Evolutionary conservation across 2,329 filamentous ascomycete species (phyloP), one percentile per base, ranked within the genome.

Genomic region (Aspergillus novofumigatus): DNA sequence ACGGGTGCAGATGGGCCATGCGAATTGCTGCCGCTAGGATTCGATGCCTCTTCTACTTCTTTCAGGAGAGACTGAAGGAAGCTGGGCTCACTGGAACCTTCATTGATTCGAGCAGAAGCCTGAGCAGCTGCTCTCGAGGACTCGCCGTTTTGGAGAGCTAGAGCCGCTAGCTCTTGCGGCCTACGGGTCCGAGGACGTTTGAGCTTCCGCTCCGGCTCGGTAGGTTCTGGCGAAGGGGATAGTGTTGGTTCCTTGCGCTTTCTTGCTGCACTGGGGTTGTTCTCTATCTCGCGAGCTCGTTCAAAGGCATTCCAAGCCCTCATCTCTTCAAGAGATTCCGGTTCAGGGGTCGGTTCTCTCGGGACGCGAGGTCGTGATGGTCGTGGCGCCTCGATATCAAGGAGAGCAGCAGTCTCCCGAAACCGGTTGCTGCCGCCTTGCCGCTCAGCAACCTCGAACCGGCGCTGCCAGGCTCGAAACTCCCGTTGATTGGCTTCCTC

Each of bases 221-320:
- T 75, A 25, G 86, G 84, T 29, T 81, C 78, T 1, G 83, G 79
- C 3, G 91, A 95, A 69, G 91, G 94, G 53, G 92, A 86, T 76
- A 96, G 92, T 58, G 90, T 86, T 52, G 80, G 78, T 58, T 77
- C 79, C 62, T 87, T 75, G 52, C 73, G 70, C 61, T 79, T 78
- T 59, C 77, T 81, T 45, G 82, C 75, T 52, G 76, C 72, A 49
- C 62, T 72, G 0, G 76, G 71, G 23, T 81, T 74, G 59, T 78
- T 80, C 61, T 89, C 83, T 20, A 84, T 82, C 59, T 92, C 88
- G 62, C 91, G 84, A 47, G 90, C 92, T 71, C 88, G 90, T 65
- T 97, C 92, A 61, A 97, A 87, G 21, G 90, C 91, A 60, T 92
- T 91, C 94, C 93, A 97, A 3, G 93, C 91, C 57, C 86, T 83